Evolutionary conservation across 257 asterid genomes (phyloP).

Genomic region (Przewalskia tangutica): DNA sequence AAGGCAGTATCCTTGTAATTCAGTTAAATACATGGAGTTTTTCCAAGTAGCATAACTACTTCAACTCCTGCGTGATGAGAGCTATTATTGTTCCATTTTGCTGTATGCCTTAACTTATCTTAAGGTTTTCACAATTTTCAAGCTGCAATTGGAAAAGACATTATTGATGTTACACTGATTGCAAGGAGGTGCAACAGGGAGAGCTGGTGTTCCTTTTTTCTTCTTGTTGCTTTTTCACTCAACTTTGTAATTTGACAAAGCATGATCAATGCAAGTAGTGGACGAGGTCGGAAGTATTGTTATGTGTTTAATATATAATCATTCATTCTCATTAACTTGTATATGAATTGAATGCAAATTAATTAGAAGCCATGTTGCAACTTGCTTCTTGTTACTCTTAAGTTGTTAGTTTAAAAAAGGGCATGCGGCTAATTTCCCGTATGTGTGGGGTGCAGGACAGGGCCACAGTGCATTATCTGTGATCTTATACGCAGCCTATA

Average conservation of each 20-base stretch:
- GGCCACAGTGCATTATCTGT: too few relatives aligned
- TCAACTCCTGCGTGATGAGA: not conserved
- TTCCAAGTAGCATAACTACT: not conserved
- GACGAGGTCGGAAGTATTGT: not conserved
- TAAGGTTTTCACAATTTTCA: slow-evolving; percentile 79
- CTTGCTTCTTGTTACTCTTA: not conserved
- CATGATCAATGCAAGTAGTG: not conserved
- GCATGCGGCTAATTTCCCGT: too few relatives aligned
- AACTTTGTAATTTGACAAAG: not conserved
- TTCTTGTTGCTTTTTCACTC: not conserved
- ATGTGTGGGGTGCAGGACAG: too few relatives aligned
- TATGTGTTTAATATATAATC: not conserved
- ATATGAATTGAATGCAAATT: not conserved
- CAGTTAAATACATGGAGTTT: not conserved
- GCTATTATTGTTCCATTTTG: slow-evolving; percentile 3
- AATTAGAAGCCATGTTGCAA: not conserved
- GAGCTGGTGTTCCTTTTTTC: slow-evolving; percentile 46
- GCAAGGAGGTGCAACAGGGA: slow-evolving; percentile 88
- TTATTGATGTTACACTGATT: slow-evolving; percentile 61
- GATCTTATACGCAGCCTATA: too few relatives aligned
- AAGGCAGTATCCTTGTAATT: slow-evolving; percentile 88
- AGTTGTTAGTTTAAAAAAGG: too few relatives aligned
- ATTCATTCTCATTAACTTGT: not conserved
- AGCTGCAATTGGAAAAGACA: slow-evolving; percentile 47
- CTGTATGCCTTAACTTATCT: slow-evolving; percentile 49